Evolutionary conservation across 108 stramenopile genomes (phyloP).

Genomic region (Fragilariopsis cylindrus): DNA sequence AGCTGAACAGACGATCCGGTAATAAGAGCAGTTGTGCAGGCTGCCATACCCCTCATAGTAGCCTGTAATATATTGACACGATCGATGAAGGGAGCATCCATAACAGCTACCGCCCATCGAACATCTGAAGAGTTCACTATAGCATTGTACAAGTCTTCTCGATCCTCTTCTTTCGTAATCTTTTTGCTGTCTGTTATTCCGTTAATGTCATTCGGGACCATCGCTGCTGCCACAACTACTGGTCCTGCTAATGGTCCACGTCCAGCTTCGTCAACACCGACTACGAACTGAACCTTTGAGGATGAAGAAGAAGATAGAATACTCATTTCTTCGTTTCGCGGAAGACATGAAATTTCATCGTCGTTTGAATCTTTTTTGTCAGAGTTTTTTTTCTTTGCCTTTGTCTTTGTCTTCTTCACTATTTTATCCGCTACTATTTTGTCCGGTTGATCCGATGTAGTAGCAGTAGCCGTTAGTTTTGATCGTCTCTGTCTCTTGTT

Average conservation of each 20-base stretch:
- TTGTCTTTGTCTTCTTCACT: neutral
- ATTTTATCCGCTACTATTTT: neutral
- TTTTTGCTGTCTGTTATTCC: slow-evolving; percentile 94
- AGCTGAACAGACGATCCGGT: neutral
- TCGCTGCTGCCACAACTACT: slow-evolving; percentile 78
- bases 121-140: slow-evolving; percentile 49
- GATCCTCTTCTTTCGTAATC: slow-evolving; percentile 80
- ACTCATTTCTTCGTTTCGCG: neutral
- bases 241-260: slow-evolving; percentile 97
- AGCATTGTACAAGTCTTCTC: slow-evolving; percentile 47
- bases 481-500: neutral
- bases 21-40: slow-evolving; percentile 38
- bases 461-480: neutral
- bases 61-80: slow-evolving; percentile 98
- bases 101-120: slow-evolving; percentile 78
- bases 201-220: slow-evolving; percentile 57
- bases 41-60: slow-evolving; percentile 87
- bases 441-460: neutral
- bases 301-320: neutral
- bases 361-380: neutral
- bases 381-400: neutral
- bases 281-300: neutral
- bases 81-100: slow-evolving; percentile 90
- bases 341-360: neutral
- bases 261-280: slow-evolving; percentile 93